Conservation (phyloP, 1,284 basidiomycete genomes). For the Malassezia arunalokei region DNA sequence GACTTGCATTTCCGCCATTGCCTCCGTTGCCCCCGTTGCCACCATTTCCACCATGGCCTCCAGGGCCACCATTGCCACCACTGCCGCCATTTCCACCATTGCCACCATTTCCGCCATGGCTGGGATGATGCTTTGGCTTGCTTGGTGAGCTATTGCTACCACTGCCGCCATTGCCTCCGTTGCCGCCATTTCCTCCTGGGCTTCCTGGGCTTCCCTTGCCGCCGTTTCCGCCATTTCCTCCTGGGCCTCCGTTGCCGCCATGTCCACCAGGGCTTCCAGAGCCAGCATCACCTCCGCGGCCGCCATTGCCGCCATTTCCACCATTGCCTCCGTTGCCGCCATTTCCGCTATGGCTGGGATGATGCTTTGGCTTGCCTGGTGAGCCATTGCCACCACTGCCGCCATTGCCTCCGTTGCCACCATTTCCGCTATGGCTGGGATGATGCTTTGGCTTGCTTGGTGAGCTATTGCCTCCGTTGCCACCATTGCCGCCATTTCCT, state of each 20-base stretch:
- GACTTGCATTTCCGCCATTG: background rate
- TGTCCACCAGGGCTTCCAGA: background rate
- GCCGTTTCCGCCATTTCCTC: slow-evolving; percentile 1
- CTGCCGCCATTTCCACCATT: background rate
- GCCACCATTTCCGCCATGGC: slow-evolving; percentile 1
- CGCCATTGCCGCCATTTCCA: background rate
- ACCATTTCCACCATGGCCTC: background rate
- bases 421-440: background rate
- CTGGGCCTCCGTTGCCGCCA: background rate
- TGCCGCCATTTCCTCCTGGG: slow-evolving; percentile 4
- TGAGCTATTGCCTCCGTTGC: slow-evolving; percentile 2
- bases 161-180: slow-evolving; percentile 2
- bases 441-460: background rate
- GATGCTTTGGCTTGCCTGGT: background rate
- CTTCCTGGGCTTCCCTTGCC: slow-evolving; percentile 6
- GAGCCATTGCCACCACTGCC: background rate
- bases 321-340: background rate
- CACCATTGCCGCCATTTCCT: slow-evolving; percentile 4
- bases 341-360: background rate
- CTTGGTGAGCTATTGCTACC: background rate
- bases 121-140: background rate
- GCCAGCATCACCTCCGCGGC: background rate
- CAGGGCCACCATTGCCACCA: background rate
- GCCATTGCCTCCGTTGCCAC: slow-evolving; percentile 1
- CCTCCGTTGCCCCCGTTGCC: background rate